Base-by-base conservation (phyloP, 257 asterid species). In the Ajuga chamaepitys region DNA sequence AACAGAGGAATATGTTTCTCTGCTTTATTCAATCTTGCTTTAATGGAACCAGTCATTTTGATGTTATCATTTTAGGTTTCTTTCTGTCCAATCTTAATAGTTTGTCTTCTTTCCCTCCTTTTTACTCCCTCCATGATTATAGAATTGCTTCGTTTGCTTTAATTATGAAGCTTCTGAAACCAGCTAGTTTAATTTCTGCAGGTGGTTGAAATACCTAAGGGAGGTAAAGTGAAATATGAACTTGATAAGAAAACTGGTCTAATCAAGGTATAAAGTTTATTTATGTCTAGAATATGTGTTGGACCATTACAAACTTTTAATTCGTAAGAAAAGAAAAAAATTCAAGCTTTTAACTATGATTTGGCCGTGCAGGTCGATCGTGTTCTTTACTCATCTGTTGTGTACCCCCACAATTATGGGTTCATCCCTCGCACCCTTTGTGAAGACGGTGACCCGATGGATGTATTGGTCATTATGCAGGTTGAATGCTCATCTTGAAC, bases 391-490 rank as follows among this genome's bases (percentile, higher is more conserved):
- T 89, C 98, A 46, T 89, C 97, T 17, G 97, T 93, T 64, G 98
- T 93, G 67, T 93, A 93, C 75, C 97, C 98, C 46, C 98, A 93
- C 62, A 93, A 93, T 81, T 93, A 89, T 73, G 98, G 98, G 22
- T 93, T 93, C 80, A 81, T 93, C 71, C 98, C 98, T 68, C 96
- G 97, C 56, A 89, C 98, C 46, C 77, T 93, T 50, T 93, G 96
- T 66, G 95, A 87, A 74, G 99, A 93, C 80, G 77, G 65, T 70
- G 99, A 93, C 71, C 97, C 99, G 58, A 67, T 93, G 72, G 99
- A 93, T 75, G 99, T 93, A 16, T 79, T 93, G 80, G 95, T 93
- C 78, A 88, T 93, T 62, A 93, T 93, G 99, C 97, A 93, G 96
- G 99, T 93, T 70, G 18, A 58, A 32, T 66, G 14, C 48, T 55